A percentile compares a stretch with the other conserved stretches of the same genome.
These are phyloP conservation scores for Trichoderma sp. DNA, from an alignment of 2,329 filamentous ascomycete genomes.

Conservation along the genomic window DNA sequence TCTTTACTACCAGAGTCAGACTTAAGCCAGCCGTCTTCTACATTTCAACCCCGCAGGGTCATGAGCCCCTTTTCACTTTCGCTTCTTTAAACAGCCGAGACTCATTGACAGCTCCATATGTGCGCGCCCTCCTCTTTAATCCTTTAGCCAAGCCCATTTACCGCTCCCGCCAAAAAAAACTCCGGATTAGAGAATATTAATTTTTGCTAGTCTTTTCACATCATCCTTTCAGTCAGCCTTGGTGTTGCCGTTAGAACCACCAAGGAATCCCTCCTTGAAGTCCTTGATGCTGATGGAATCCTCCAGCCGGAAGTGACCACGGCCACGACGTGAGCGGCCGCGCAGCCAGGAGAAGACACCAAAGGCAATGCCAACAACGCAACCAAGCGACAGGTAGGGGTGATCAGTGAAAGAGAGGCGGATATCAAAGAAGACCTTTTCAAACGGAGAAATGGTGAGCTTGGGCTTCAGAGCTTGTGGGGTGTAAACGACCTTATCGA, in stretches of 20 bases:
- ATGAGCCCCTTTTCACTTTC: not conserved
- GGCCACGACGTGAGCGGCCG: slow-evolving; percentile 54
- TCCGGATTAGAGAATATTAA: slow-evolving; percentile 24
- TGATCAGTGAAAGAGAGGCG: slow-evolving; percentile 60
- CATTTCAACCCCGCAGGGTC: not conserved
- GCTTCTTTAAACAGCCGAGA: not conserved
- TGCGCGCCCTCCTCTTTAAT: not conserved
- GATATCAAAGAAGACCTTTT: slow-evolving; percentile 71
- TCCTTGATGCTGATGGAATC: slow-evolving; percentile 54
- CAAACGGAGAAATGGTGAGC: slow-evolving; percentile 71
- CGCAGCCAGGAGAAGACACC: slow-evolving; percentile 56
- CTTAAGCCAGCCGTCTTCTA: not conserved
- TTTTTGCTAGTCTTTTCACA: not conserved
- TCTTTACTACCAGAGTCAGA: not conserved
- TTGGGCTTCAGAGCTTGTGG: slow-evolving; percentile 74
- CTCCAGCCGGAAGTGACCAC: slow-evolving; percentile 64
- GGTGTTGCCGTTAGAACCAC: slow-evolving; percentile 40
- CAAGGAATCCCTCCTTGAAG: slow-evolving; percentile 66
- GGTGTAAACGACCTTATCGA: slow-evolving; percentile 68
- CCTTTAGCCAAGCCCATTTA: slow-evolving; percentile 14
- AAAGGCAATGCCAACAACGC: slow-evolving; percentile 59
- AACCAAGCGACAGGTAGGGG: slow-evolving; percentile 58
- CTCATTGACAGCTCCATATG: not conserved
- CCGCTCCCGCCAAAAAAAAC: slow-evolving; percentile 6
- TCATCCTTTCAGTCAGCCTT: slow-evolving; percentile 38